Evolutionary conservation across 306 rosid genomes (phyloP).

Genomic region (Albizia julibrissin): DNA sequence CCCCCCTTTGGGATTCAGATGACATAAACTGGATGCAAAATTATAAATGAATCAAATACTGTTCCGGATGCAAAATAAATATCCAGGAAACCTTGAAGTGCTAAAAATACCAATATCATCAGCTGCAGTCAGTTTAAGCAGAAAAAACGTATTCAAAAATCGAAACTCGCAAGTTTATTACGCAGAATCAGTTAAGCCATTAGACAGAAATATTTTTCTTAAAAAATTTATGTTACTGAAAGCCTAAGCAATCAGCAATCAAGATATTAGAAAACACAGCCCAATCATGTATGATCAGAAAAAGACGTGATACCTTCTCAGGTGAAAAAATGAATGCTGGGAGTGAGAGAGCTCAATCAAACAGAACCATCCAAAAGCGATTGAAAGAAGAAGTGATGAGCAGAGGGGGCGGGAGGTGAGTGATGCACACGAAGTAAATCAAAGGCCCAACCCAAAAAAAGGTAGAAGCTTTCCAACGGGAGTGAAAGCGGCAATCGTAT

Average conservation of each 20-base stretch:
- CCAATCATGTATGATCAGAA: constrained; percentile 14
- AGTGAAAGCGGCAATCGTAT: constrained; percentile 48
- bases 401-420: constrained; percentile 10
- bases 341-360: constrained; percentile 37
- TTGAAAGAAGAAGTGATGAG: constrained; percentile 13
- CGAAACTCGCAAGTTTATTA: neutral
- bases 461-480: constrained; percentile 63
- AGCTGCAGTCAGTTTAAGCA: constrained; percentile 4
- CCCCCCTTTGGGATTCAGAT: neutral
- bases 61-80: neutral
- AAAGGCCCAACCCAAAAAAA: constrained; percentile 47
- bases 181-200: neutral
- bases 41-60: constrained; percentile 21
- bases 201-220: neutral
- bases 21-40: neutral
- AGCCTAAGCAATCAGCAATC: constrained; percentile 14
- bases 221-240: constrained; percentile 8
- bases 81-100: neutral
- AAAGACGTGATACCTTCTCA: constrained; percentile 43
- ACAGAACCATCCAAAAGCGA: constrained; percentile 27
- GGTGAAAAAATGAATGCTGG: constrained; percentile 25
- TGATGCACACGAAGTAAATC: constrained; percentile 21
- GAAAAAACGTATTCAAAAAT: constrained; percentile 18
- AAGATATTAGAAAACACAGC: neutral
- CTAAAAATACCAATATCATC: constrained; percentile 9